phyloP scores from a whole-genome alignment of 306 rosid species.

The Gastrolobium villosum region DNA sequence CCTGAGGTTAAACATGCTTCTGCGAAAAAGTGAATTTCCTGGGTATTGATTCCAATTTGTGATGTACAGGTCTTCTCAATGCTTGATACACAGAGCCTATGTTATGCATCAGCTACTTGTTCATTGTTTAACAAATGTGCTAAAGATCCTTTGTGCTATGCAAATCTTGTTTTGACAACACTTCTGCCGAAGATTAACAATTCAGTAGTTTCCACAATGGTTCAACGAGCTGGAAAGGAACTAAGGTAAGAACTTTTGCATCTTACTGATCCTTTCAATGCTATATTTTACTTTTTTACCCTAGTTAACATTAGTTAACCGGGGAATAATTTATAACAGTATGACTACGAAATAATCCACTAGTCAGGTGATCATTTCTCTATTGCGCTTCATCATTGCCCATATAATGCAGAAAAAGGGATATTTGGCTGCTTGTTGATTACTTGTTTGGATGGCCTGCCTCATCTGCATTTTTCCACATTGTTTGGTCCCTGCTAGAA shows the following conservation, averaged over 20 bases:
- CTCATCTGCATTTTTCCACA: not conserved
- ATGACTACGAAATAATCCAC: not conserved
- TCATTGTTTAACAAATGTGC: conserved; percentile 82
- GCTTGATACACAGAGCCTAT: conserved; percentile 88
- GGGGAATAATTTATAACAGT: not conserved
- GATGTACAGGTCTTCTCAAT: conserved; percentile 77
- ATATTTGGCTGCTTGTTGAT: conserved; percentile 20
- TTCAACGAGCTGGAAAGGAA: conserved; percentile 80
- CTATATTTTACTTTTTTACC: conserved; percentile 21
- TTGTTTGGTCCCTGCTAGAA: not conserved
- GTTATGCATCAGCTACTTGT: conserved; percentile 80
- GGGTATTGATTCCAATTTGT: conserved; percentile 40
- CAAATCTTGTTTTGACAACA: conserved; percentile 76
- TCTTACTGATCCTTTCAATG: not conserved
- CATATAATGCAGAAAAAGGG: not conserved
- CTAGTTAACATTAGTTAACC: conserved; percentile 1
- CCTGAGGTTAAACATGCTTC: not conserved
- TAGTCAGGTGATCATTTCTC: conserved; percentile 3
- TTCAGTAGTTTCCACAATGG: conserved; percentile 85
- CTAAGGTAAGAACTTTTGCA: conserved; percentile 58
- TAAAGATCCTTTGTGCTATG: conserved; percentile 82
- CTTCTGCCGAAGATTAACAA: conserved; percentile 80
- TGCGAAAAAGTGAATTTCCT: conserved; percentile 23
- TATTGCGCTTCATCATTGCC: not conserved
- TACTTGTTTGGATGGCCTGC: conserved; percentile 18